A percentile compares a stretch with the other conserved stretches of the same genome.
These are phyloP conservation scores for Inonotus obliquus DNA, from an alignment of 1,284 basidiomycete genomes.

Conservation along the genomic window DNA sequence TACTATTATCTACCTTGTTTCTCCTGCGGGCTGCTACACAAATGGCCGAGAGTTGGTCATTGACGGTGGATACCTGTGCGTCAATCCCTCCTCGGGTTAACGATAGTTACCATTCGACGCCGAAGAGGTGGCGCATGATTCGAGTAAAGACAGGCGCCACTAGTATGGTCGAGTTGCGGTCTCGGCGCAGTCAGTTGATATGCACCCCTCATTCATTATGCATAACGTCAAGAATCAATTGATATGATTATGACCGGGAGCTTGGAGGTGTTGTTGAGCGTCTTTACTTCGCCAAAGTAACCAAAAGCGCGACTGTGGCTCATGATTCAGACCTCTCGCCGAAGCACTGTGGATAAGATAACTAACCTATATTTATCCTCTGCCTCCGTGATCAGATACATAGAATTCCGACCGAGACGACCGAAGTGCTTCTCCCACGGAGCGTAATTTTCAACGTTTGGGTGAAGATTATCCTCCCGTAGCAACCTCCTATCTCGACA, in stretches of 20 bases:
- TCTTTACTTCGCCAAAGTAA: too few relatives aligned
- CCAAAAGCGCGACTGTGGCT: too few relatives aligned
- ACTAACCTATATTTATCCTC: too few relatives aligned
- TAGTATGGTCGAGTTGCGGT: background rate
- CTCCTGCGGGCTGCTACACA: slow-evolving; percentile 63
- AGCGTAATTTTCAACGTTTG: background rate
- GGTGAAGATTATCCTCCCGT: background rate
- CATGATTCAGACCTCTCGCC: too few relatives aligned
- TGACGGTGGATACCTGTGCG: slow-evolving; percentile 68
- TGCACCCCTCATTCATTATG: too few relatives aligned
- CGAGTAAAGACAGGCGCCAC: background rate
- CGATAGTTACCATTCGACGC: background rate
- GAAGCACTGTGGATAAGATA: too few relatives aligned
- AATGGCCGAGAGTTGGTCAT: slow-evolving; percentile 72
- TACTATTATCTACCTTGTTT: slow-evolving; percentile 67
- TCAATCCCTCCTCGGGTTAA: slow-evolving; percentile 49
- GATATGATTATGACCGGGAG: too few relatives aligned
- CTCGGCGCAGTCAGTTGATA: too few relatives aligned
- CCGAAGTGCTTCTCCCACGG: background rate
- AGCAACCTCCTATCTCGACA: background rate
- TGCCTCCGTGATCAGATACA: too few relatives aligned
- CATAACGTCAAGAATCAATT: too few relatives aligned
- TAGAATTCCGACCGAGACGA: background rate
- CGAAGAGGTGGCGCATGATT: background rate
- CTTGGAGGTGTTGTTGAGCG: too few relatives aligned